phyloP scores from a whole-genome alignment of 163 green algal genomes.

The Scenedesmus sp. region DNA sequence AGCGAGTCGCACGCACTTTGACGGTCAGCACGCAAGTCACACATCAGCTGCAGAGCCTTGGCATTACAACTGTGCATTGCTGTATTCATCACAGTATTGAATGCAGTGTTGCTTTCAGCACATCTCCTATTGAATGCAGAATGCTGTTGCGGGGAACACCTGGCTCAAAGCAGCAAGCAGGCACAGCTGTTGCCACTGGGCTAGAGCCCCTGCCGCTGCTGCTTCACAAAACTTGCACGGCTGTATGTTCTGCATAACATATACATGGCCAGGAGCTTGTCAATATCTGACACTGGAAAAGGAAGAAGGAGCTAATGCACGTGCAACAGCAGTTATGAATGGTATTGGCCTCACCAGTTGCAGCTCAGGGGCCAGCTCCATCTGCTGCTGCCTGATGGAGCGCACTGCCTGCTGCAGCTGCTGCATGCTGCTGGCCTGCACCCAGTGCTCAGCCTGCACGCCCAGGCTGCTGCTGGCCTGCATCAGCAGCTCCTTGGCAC shows the following conservation, averaged over 20 bases:
- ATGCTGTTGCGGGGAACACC: no score
- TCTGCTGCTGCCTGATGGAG: slow-evolving; percentile 17
- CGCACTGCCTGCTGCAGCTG: slow-evolving; percentile 32
- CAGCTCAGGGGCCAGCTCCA: slow-evolving; percentile 12
- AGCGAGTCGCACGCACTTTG: no score
- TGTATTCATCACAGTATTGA: no score
- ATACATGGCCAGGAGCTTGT: no score
- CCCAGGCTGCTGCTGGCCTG: neutral
- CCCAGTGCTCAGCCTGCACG: slow-evolving; percentile 15
- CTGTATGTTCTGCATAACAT: no score
- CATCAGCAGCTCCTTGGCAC: neutral
- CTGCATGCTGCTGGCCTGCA: slow-evolving; percentile 14
- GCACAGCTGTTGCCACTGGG: neutral
- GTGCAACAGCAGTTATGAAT: neutral
- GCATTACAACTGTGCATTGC: neutral
- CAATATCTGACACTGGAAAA: no score
- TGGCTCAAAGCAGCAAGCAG: neutral
- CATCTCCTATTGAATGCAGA: no score
- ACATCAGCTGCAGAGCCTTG: neutral
- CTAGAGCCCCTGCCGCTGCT: neutral
- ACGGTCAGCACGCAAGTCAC: no score
- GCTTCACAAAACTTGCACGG: no score
- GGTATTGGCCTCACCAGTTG: neutral
- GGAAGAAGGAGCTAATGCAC: neutral
- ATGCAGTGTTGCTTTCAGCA: no score